Conservation (phyloP, 148 eudicot species). For the Camellia japonica region DNA sequence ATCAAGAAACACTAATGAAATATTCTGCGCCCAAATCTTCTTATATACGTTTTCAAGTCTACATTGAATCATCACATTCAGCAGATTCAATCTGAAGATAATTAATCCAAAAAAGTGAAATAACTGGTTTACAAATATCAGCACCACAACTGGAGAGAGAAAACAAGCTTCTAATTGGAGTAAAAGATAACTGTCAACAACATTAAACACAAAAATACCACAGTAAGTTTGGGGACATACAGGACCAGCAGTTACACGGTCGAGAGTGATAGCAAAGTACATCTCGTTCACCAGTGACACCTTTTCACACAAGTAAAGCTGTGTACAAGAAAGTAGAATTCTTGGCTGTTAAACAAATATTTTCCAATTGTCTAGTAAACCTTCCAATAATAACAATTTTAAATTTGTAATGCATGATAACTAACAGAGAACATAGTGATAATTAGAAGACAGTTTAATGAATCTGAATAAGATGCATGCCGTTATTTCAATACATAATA, state of each 20-base stretch:
- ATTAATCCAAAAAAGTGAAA: not conserved
- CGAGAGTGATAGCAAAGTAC: constrained; percentile 98
- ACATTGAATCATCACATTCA: too few relatives aligned
- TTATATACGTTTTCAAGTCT: too few relatives aligned
- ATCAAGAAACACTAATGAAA: too few relatives aligned
- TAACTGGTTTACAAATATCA: not conserved
- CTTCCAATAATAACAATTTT: not conserved
- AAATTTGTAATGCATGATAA: not conserved
- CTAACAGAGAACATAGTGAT: not conserved
- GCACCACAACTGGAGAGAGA: not conserved
- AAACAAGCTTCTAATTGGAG: not conserved
- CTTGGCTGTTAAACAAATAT: not conserved
- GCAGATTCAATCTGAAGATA: not conserved
- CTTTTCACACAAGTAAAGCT: constrained; percentile 93
- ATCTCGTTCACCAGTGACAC: constrained; percentile 83
- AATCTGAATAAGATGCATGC: not conserved
- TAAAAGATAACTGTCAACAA: not conserved
- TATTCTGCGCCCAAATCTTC: too few relatives aligned
- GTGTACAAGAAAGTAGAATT: constrained; percentile 14
- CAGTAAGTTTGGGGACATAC: constrained; percentile 48
- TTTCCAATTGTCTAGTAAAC: not conserved
- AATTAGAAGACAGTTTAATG: not conserved
- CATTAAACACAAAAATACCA: not conserved
- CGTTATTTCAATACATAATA: too few relatives aligned
- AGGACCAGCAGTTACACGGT: constrained; percentile 84